Conservation (phyloP, 2,329 filamentous ascomycete species). For the Beauveria rudraprayagi region DNA sequence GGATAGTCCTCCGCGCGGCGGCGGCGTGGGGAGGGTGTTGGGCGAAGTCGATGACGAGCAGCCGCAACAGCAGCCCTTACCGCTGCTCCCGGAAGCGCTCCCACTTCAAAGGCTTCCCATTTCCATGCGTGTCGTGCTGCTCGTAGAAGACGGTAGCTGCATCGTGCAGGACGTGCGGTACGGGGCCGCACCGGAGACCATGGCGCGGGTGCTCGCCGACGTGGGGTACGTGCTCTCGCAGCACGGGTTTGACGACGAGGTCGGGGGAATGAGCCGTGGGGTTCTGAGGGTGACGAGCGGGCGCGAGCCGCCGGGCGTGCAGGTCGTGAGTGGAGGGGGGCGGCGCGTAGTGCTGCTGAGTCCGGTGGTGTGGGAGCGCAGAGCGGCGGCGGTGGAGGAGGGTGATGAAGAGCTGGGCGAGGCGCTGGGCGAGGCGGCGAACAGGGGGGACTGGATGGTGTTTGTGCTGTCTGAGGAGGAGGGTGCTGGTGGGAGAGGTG, state of each 20-base stretch:
- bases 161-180: conserved; percentile 5
- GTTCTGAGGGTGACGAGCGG: background rate
- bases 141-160: background rate
- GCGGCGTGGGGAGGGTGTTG: background rate
- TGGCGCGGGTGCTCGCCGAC: background rate
- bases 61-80: background rate
- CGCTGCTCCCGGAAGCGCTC: background rate
- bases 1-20: background rate
- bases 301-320: background rate
- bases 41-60: background rate
- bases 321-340: background rate
- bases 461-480: background rate
- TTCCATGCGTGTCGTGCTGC: conserved; percentile 1
- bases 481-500: background rate
- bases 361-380: conserved; percentile 23
- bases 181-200: background rate
- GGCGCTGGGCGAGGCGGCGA: background rate
- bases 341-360: conserved; percentile 9
- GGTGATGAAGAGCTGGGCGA: conserved; percentile 16
- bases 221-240: background rate
- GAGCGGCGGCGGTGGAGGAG: conserved; percentile 19
- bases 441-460: conserved; percentile 9
- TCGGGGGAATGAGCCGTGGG: background rate
- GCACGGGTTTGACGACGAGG: background rate
- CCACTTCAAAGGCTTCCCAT: background rate